A percentile compares a stretch with the other conserved stretches of the same genome.
Evolutionary conservation across 371 early-diverging fungal genomes (phyloP).

Genomic region (Lichtheimia hyalospora): DNA sequence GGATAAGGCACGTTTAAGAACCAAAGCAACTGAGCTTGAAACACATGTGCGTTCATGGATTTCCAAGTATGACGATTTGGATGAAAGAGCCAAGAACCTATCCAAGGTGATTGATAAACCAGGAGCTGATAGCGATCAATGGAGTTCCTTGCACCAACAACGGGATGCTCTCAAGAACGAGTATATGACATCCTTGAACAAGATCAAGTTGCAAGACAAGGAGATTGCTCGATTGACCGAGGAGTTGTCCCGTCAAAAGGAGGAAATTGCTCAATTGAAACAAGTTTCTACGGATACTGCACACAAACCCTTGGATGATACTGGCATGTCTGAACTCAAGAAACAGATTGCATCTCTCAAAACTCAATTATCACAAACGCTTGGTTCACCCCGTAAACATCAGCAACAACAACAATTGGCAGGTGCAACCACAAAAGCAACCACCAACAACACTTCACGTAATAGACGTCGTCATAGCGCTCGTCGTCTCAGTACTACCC

Average conservation of each 20-base stretch:
- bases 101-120: slow-evolving; percentile 51
- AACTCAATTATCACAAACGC: slow-evolving; percentile 25
- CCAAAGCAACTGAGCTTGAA: slow-evolving; percentile 63
- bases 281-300: slow-evolving; percentile 30
- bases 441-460: slow-evolving; percentile 4
- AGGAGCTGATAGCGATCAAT: slow-evolving; percentile 48
- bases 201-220: slow-evolving; percentile 65
- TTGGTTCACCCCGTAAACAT: slow-evolving; percentile 14
- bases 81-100: slow-evolving; percentile 52
- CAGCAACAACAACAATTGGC: slow-evolving; percentile 7
- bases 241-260: slow-evolving; percentile 64
- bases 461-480: slow-evolving; percentile 7
- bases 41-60: slow-evolving; percentile 69
- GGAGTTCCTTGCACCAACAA: slow-evolving; percentile 54
- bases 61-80: slow-evolving; percentile 65
- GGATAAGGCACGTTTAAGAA: slow-evolving; percentile 64
- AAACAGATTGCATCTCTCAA: slow-evolving; percentile 35
- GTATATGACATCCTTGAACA: slow-evolving; percentile 53
- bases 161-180: slow-evolving; percentile 48
- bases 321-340: slow-evolving; percentile 24
- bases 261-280: slow-evolving; percentile 69
- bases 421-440: slow-evolving; percentile 3
- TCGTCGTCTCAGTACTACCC: slow-evolving; percentile 11
- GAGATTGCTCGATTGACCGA: slow-evolving; percentile 66
- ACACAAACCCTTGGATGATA: slow-evolving; percentile 15